Conservation (phyloP, 1,284 basidiomycete genomes). For the Heterobasidion occidentale region DNA sequence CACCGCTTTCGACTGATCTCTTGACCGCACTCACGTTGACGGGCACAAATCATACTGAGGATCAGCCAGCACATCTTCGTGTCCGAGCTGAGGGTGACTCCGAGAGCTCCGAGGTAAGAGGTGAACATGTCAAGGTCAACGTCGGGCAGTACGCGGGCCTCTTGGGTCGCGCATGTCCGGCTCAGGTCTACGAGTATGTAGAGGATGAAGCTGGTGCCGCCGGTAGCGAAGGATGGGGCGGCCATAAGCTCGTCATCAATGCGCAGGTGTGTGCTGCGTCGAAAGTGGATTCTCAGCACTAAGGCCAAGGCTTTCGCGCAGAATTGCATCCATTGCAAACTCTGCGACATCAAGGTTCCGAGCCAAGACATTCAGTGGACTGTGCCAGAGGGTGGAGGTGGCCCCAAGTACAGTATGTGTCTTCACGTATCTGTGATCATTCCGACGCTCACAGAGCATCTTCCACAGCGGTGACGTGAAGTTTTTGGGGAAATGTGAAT, state of each 20-base stretch:
- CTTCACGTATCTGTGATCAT: background rate
- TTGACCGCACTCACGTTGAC: conserved; percentile 89
- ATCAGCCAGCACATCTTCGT: conserved; percentile 87
- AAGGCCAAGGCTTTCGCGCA: conserved; percentile 15
- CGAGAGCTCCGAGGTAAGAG: conserved; percentile 41
- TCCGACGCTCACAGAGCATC: background rate
- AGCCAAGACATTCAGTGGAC: conserved; percentile 94
- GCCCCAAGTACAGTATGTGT: conserved; percentile 84
- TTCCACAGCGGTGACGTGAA: conserved; percentile 8
- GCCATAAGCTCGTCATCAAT: conserved; percentile 94
- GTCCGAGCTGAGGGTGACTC: conserved; percentile 49
- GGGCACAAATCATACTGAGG: conserved; percentile 95
- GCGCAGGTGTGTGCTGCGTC: conserved; percentile 57
- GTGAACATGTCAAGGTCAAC: conserved; percentile 73
- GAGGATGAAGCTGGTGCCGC: conserved; percentile 42
- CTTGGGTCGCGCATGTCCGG: conserved; percentile 87
- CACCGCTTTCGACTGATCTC: conserved; percentile 91
- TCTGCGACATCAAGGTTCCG: conserved; percentile 90
- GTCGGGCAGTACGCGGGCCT: conserved; percentile 81
- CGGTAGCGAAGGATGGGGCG: conserved; percentile 51
- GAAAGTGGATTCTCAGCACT: background rate
- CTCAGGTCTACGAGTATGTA: conserved; percentile 96
- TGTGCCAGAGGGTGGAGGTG: conserved; percentile 89
- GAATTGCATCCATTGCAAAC: conserved; percentile 91
- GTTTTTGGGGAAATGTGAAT: background rate